Percentiles rank a stretch among this genome's conserved stretches.
phyloP scores from a whole-genome alignment of 495 filamentous ascomycete species.

The Aspergillus leporis region DNA sequence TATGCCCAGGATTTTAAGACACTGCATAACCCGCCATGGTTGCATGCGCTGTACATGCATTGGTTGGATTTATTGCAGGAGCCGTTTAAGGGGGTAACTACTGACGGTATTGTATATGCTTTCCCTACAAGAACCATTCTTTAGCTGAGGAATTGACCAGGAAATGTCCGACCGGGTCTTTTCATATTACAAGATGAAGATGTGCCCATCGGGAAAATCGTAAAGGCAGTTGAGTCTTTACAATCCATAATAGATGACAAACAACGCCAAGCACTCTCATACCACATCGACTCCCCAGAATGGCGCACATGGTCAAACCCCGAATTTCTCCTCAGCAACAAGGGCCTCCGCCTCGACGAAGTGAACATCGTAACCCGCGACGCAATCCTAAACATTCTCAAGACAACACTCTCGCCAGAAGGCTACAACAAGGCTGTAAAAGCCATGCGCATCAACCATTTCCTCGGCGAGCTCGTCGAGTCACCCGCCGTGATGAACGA shows the following conservation, averaged over 20 bases:
- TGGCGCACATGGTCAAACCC: conserved; percentile 79
- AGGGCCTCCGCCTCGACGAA: conserved; percentile 68
- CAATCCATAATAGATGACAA: conserved; percentile 43
- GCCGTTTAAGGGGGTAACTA: conserved; percentile 71
- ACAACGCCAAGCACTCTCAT: conserved; percentile 48
- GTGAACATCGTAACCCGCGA: conserved; percentile 40
- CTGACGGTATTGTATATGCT: conserved; percentile 52
- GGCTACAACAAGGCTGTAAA: conserved; percentile 69
- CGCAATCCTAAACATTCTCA: conserved; percentile 54
- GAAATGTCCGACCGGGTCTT: conserved; percentile 53
- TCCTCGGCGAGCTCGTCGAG: conserved; percentile 67
- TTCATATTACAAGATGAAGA: conserved; percentile 63
- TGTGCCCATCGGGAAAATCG: conserved; percentile 57
- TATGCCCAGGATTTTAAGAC: conserved; percentile 64
- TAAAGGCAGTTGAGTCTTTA: conserved; percentile 45
- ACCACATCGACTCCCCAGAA: conserved; percentile 68
- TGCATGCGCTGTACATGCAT: conserved; percentile 64
- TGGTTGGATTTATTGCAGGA: conserved; percentile 66
- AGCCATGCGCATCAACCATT: conserved; percentile 77
- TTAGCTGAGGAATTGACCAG: conserved; percentile 30
- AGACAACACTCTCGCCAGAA: conserved; percentile 59
- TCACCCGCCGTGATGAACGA: conserved; percentile 67
- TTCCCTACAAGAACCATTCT: neutral
- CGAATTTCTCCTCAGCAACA: conserved; percentile 62
- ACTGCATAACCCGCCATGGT: conserved; percentile 62